Evolutionary conservation across 2,329 filamentous ascomycete species (phyloP), one percentile per base, ranked within the genome.

Genomic region (Aureobasidium uvarum): DNA sequence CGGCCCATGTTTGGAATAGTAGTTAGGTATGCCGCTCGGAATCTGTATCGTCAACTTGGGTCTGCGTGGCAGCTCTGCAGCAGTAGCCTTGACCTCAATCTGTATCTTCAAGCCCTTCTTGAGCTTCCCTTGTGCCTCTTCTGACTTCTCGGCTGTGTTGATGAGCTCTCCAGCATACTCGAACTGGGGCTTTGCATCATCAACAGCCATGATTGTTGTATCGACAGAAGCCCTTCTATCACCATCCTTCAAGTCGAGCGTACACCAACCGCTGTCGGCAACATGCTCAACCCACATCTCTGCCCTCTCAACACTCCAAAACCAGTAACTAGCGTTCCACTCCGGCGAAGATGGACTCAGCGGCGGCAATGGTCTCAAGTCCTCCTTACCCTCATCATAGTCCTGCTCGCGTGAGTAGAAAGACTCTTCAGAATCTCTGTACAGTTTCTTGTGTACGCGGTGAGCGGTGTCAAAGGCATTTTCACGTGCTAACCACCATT

Each of bases 391-490:
- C 20, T 56, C 33, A 6, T 56, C 52, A 7, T 36, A 54, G 33
- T 56, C 52, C 14, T 54, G 51, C 31, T 38, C 51, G 51, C 51
- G 51, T 23, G 51, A 54, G 51, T 54, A 54, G n/a, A 39, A 31
- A 8, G 51, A 54, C 6, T 5, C 8, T 16, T 54, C 51, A 14
- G 51, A 54, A n/a, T 54, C n/a, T 23, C 51, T 38, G 33, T 54
- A 31, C n/a, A 54, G 11, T 14, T 38, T 36, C 10, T 38, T 6
- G 33, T 54, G 23, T 39, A 54, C 2, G 4, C 51, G 51, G 8
- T n/a, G 5, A 1, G 51, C 51, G 6, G 51, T 54, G 8, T 54
- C 51, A 3, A 54, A 54, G 51, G 51, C 51, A 6, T 54, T 54
- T 8, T 54, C 33, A 2, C 51, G 33, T 4, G 51, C 31, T 5